Evolutionary conservation across 352 stramenopile species (phyloP), one percentile per base, ranked within the genome.

Genomic region (Pythium biforme): DNA sequence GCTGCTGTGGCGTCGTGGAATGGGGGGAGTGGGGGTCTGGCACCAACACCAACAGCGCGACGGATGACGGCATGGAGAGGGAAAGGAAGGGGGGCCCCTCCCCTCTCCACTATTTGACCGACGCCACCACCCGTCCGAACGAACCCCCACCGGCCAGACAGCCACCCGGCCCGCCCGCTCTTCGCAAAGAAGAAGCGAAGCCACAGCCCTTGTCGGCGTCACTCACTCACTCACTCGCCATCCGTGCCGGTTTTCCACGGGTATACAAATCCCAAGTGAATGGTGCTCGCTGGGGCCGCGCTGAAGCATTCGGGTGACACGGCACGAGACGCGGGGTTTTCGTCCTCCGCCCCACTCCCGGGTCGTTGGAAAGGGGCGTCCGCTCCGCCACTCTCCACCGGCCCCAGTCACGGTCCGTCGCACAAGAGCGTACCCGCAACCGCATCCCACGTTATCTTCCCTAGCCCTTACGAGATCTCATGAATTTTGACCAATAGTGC

Each of bases 241-340:
- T 59, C 39, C 37, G 39, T 41, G 29, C 33, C 33, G 23, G 53
- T 59, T 59, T 59, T 59, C 40, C 7, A 9, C 26, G 10, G n/a
- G 50, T 25, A 70, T 70, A 70, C 63, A 70, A 70, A 70, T 34
- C 23, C 39, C 63, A 70, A 70, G 55, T 68, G 60, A 65, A 25
- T 33, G 8, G 31, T 1, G 2, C 31, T 37, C 31, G 31, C 31
- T 37, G 1, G 14, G 29, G 31, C 31, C 31, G 10, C 31, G 31
- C 31, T n/a, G 31, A 12, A 25, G 47, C 25, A 52, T 46, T 65
- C 39, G 29, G 39, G 50, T 58, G 58, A 10, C 49, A 54, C 49
- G 19, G 56, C 46, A 50, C 46, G 40, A 39, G 23, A 41, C 20
- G n/a, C 20, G 55, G 27, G 41, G 23, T 34, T 53, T 53, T 53